Percentiles rank a stretch among this genome's conserved stretches.
phyloP scores from a whole-genome alignment of 148 eudicot species.

The Suaeda aralocaspica region DNA sequence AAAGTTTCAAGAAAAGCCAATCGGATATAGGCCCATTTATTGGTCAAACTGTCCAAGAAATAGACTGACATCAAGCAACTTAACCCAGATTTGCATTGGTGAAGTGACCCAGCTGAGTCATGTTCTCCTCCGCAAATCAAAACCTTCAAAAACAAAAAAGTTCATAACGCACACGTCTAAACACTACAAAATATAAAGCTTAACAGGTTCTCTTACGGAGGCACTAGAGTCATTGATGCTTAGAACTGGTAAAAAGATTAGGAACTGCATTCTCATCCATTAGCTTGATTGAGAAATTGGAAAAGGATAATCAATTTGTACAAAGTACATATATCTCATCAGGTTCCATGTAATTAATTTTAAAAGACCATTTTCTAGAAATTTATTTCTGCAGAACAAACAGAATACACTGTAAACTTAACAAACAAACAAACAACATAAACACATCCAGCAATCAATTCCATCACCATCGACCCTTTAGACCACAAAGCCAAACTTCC shows the following conservation, averaged over 20 bases:
- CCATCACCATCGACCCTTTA: background rate
- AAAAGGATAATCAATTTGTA: background rate
- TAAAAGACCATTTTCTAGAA: too few relatives aligned
- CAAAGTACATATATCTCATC: background rate
- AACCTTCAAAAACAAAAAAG: background rate
- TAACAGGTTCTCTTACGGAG: background rate
- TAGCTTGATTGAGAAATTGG: background rate
- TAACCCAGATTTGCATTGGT: background rate
- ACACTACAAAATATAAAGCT: background rate
- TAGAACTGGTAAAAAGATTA: background rate
- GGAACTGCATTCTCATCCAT: background rate
- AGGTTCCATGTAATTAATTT: background rate
- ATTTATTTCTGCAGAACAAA: too few relatives aligned
- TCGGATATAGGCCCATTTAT: too few relatives aligned
- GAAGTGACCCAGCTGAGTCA: background rate
- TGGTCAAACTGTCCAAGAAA: too few relatives aligned
- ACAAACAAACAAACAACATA: background rate
- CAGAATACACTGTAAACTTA: too few relatives aligned
- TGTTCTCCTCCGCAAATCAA: background rate
- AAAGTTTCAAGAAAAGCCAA: too few relatives aligned
- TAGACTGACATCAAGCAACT: background rate
- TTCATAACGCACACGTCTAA: background rate
- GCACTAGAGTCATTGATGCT: background rate
- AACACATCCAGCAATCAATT: background rate
- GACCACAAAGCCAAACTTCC: background rate